Conservation (phyloP, 768 basidiomycete genomes). For the Serendipita vermifera region DNA sequence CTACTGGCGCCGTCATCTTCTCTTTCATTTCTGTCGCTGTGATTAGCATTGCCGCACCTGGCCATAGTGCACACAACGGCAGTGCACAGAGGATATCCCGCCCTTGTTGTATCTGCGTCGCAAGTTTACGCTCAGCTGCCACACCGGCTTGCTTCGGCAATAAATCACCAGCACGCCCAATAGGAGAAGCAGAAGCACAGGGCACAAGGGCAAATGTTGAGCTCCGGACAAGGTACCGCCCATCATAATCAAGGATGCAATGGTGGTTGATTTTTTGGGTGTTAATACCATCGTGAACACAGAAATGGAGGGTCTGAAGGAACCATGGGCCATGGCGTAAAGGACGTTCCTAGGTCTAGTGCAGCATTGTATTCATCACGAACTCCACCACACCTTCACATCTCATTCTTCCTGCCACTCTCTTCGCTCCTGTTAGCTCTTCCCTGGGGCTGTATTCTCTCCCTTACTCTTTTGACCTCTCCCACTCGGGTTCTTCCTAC, state of each 20-base stretch:
- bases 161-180: background rate
- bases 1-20: slow-evolving; percentile 26
- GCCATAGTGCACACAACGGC: slow-evolving; percentile 3
- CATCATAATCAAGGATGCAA: background rate
- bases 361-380: too few species aligned
- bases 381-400: too few species aligned
- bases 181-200: slow-evolving; percentile 8
- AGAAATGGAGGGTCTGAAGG: background rate
- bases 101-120: too few species aligned
- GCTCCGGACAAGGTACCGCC: background rate
- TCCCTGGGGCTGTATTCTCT: too few species aligned
- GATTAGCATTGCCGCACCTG: slow-evolving; percentile 10
- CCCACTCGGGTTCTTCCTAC: too few species aligned
- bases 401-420: too few species aligned
- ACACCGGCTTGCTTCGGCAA: slow-evolving; percentile 10
- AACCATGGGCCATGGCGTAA: too few species aligned
- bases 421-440: too few species aligned
- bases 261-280: too few species aligned
- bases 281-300: too few species aligned
- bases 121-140: background rate
- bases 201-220: slow-evolving; percentile 13
- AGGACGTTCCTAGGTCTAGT: too few species aligned
- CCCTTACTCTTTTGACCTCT: too few species aligned
- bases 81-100: background rate
- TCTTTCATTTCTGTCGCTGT: slow-evolving; percentile 6